Percentiles rank a stretch among this genome's conserved stretches.
phyloP scores from a whole-genome alignment of 176 grass and related monocot species.

The Oryza meridionalis region DNA sequence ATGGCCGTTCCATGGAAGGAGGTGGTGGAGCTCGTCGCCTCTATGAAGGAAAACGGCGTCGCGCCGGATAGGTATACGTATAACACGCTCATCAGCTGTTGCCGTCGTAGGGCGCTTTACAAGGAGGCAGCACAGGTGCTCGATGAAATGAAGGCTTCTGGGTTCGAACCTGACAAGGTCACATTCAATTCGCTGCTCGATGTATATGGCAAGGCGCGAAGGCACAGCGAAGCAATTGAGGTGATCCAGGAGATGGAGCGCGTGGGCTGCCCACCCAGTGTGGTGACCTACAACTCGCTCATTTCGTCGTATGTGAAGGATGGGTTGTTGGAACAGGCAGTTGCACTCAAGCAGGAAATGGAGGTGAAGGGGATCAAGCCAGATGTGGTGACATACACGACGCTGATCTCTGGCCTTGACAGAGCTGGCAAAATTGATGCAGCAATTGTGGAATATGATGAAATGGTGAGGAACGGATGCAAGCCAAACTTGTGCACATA shows the following conservation, averaged over 20 bases:
- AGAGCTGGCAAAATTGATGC: constrained; percentile 70
- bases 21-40: constrained; percentile 58
- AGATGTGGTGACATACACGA: constrained; percentile 91
- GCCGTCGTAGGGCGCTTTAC: constrained; percentile 57
- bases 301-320: constrained; percentile 82
- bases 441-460: constrained; percentile 57
- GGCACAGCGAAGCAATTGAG: constrained; percentile 55
- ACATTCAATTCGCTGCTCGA: constrained; percentile 85
- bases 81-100: constrained; percentile 91
- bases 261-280: constrained; percentile 60
- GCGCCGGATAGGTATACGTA: constrained; percentile 81
- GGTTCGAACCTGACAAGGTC: constrained; percentile 68
- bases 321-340: constrained; percentile 69
- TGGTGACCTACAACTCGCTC: constrained; percentile 79
- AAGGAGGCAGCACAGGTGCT: constrained; percentile 68
- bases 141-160: constrained; percentile 72
- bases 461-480: constrained; percentile 71
- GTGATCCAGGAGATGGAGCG: constrained; percentile 77
- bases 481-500: constrained; percentile 86
- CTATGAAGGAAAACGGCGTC: constrained; percentile 65
- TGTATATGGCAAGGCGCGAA: constrained; percentile 83
- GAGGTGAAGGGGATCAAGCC: constrained; percentile 69
- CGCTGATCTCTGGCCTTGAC: constrained; percentile 83
- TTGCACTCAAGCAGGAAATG: constrained; percentile 75
- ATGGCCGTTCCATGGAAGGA: constrained; percentile 75